Conservation (phyloP, 306 rosid genomes). For the Medicago truncatula region DNA sequence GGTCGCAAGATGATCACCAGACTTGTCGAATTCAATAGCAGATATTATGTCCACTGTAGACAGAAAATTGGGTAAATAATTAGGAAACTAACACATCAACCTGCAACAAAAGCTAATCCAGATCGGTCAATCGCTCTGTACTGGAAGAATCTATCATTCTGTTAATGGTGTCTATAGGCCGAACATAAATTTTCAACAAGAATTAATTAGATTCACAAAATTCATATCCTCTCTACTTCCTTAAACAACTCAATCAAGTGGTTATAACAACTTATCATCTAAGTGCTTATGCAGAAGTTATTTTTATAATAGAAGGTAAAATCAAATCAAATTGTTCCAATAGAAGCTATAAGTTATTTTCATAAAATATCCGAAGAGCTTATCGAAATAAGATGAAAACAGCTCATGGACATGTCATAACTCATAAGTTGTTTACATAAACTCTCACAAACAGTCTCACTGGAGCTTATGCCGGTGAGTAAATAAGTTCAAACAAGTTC, state of each 20-base stretch:
- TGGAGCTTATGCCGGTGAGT: neutral
- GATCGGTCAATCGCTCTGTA: neutral
- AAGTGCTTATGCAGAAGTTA: neutral
- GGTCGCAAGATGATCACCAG: conserved; percentile 97
- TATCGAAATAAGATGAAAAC: neutral
- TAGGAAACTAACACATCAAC: conserved; percentile 33
- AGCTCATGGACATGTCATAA: neutral
- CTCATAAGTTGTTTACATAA: neutral
- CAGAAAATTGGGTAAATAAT: conserved; percentile 36
- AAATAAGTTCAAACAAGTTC: neutral
- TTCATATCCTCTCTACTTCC: conserved; percentile 19
- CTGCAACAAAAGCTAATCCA: conserved; percentile 40
- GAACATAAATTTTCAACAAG: conserved; percentile 1
- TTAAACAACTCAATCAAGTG: neutral
- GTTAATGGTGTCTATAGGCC: neutral
- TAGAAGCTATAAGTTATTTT: neutral
- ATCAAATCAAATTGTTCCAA: neutral
- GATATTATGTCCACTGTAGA: conserved; percentile 96
- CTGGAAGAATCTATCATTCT: neutral
- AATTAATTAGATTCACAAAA: conserved; percentile 14
- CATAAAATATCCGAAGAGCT: neutral
- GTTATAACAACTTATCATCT: neutral
- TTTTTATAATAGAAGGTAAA: neutral
- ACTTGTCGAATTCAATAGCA: conserved; percentile 95
- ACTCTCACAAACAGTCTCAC: neutral